Base-by-base conservation (phyloP, 177 flowering plant genomes). In the Telopea speciosissima region DNA sequence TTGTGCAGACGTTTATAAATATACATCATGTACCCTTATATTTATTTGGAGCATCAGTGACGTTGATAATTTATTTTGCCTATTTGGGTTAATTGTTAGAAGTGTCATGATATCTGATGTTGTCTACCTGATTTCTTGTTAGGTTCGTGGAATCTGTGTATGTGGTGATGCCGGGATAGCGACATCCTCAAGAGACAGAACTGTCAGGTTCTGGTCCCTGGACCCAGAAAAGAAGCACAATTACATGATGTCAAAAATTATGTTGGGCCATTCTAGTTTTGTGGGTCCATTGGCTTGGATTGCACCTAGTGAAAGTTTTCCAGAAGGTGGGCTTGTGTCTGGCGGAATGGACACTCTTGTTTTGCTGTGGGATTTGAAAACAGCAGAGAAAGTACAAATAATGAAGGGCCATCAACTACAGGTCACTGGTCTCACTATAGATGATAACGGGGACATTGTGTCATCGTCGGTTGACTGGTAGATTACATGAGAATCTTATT, bases 261-360 rank as follows among this genome's bases (percentile, higher is more conserved):
- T 96, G 74, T 70, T 88, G 69, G 99, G 98, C 7, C 99, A 96
- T 73, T 72, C 97, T 16, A 91, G 93, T 76, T 96, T 93, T 70
- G 99, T 96, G 63, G 98, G 96, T 3, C 98, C 99, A 5, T 63
- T 96, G 81, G 84, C 89, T 31, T 96, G 98, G 98, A 82, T 93
- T 74, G 33, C 87, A 7, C 97, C 97, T 0, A 81, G 73, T 71
- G 87, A 85, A 17, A 86, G 81, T 62, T 86, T 79, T 66, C 88
- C 87, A 0, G 92, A 85, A 72, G 99, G 99, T 65, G 83, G 90
- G 60, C 67, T 96, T 69, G 94, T 93, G 24, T 96, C 99, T 10
- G 98, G 98, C 67, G 98, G 98, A n/a, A 93, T 93, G 98, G 99
- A 96, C 75, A 89, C 96, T 0, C 77, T 87, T 59, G 80, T 88